Evolutionary conservation across 2,329 filamentous ascomycete species (phyloP).

Genomic region (Colletotrichum sp.): DNA sequence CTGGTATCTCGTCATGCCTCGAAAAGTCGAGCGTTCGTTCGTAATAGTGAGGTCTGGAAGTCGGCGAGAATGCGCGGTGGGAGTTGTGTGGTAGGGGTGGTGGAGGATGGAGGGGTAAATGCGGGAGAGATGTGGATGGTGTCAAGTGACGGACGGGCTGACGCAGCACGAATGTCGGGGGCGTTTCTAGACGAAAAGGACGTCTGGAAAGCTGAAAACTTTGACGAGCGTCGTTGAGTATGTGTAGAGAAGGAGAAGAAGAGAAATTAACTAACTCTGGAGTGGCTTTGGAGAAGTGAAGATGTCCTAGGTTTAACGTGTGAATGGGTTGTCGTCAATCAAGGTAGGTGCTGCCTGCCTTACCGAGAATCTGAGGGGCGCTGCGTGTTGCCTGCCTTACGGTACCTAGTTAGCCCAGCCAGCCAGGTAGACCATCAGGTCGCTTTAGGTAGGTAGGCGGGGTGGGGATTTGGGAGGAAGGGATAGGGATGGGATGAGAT

Average conservation of each 20-base stretch:
- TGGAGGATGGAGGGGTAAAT: conserved; percentile 21
- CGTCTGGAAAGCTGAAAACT: background rate
- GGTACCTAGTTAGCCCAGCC: background rate
- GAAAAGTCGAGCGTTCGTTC: conserved; percentile 23
- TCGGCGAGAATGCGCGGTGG: background rate
- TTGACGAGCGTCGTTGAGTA: background rate
- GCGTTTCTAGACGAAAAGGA: background rate
- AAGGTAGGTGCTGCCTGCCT: background rate
- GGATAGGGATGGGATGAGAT: conserved; percentile 8
- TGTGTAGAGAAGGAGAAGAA: background rate
- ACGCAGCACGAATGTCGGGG: background rate
- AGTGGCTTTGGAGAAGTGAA: background rate
- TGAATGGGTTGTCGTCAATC: background rate
- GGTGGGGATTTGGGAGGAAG: conserved; percentile 4
- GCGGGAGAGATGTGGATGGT: conserved; percentile 12
- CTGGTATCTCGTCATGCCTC: conserved; percentile 41
- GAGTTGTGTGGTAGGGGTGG: background rate
- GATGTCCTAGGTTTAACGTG: background rate
- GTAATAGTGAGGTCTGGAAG: background rate
- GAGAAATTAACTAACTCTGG: conserved; percentile 8
- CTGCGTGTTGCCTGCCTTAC: background rate
- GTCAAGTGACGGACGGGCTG: conserved; percentile 10
- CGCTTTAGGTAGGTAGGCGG: background rate
- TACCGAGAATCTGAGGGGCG: background rate
- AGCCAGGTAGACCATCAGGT: background rate